These are phyloP conservation scores for Pichia sp. DNA, from an alignment of 1,139 yeast species.

Conservation along the genomic window DNA sequence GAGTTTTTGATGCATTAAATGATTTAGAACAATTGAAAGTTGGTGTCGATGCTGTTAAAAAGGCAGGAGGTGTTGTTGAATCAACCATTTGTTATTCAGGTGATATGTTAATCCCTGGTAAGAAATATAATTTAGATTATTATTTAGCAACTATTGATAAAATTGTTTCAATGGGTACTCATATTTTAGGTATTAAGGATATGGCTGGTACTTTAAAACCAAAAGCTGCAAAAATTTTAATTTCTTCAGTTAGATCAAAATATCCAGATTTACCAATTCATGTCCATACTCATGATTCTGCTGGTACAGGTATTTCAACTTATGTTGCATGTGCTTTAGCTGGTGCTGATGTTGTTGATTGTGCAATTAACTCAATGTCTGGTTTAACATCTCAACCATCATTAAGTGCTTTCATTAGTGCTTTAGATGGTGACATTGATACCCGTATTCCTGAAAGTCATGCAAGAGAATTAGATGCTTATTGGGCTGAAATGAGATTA, in stretches of 20 bases:
- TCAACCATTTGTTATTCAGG: conserved; percentile 98
- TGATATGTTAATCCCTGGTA: conserved; percentile 91
- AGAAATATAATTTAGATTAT: conserved; percentile 91
- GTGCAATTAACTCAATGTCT: conserved; percentile 94
- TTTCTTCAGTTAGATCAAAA: conserved; percentile 73
- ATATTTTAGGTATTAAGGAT: conserved; percentile 93
- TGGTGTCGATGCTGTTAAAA: conserved; percentile 95
- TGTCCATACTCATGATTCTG: conserved; percentile 98
- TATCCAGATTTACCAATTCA: conserved; percentile 95
- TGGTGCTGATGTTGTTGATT: conserved; percentile 98
- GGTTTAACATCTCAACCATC: conserved; percentile 99
- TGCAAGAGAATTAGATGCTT: conserved; percentile 79
- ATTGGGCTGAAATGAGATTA: conserved; percentile 98
- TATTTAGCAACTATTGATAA: conserved; percentile 76
- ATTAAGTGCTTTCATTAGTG: conserved; percentile 83
- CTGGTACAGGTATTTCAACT: conserved; percentile 98
- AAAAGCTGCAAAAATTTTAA: conserved; percentile 75
- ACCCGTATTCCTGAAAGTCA: conserved; percentile 63
- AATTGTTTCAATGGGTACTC: conserved; percentile 92
- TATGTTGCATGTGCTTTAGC: conserved; percentile 92
- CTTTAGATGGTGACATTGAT: conserved; percentile 79
- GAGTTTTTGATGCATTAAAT: conserved; percentile 96
- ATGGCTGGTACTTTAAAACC: conserved; percentile 99
- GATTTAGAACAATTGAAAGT: conserved; percentile 94
- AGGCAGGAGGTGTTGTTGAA: conserved; percentile 98